Evolutionary conservation across 108 stramenopile genomes (phyloP), one percentile per base, ranked within the genome.

Genomic region (Schizochytrium sp.): DNA sequence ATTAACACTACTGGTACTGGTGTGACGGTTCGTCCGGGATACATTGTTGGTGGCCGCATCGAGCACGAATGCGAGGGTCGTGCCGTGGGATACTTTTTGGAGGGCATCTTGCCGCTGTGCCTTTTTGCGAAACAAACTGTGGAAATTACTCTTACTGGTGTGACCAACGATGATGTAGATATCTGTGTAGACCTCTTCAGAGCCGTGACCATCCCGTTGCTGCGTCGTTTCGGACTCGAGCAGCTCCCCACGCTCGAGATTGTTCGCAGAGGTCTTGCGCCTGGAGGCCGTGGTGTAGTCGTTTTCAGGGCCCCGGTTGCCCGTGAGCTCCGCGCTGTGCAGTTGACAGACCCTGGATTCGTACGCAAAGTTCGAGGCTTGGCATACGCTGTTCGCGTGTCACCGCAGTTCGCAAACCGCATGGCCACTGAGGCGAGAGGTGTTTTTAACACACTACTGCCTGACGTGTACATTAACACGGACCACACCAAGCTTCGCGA

Each of bases 1-100:
- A 99, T 99, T 92, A 99, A 99, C 91, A 95, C 95, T 56, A 99
- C 99, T 0, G 99, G 99, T 42, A 99, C 99, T 41, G 95, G 95
- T 88, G 90, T 99, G 4, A 90, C 96, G 61, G 98, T 98, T 87
- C 90, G 91, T 46, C 99, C 99, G 7, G 99, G 99, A 45, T 93
- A 97, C 53, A 87, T 99, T 88, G 59, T 95, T 72, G 98, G 98
- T 10, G 99, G 99, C 40, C 89, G 92, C 3, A 87, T 97, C 4
- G 92, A 94, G 58, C 98, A 99, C 92, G 87, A 87, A 5, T 57
- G 47, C 28, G 94, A 95, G 59, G 98, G 98, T 93, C n/a, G 87
- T 3, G 61, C 56, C 44, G 93, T 98, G 56, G 98, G 98, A 17
- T 99, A 98, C 98, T 99, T 97, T 89, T 88, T 99, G 56, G 98